Evolutionary conservation across 306 rosid genomes (phyloP).

Genomic region (Cucumis hystrix): DNA sequence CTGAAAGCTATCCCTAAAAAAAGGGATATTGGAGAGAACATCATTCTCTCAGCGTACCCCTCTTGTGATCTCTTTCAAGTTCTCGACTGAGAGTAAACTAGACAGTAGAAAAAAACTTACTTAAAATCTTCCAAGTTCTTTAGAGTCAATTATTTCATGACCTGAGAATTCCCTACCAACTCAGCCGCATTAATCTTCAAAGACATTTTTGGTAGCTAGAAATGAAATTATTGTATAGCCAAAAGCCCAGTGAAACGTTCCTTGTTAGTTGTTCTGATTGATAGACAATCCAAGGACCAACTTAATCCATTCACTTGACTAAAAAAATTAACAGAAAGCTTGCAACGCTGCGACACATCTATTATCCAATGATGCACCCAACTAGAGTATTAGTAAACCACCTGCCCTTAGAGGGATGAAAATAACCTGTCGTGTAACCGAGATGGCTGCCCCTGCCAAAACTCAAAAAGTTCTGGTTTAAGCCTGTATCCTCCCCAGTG

Average conservation of each 20-base stretch:
- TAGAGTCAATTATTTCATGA: neutral
- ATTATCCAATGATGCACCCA: neutral
- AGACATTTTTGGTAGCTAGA: neutral
- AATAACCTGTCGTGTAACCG: slow-evolving; percentile 99
- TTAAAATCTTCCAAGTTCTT: neutral
- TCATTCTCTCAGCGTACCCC: neutral
- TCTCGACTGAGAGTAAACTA: no score
- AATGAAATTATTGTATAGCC: neutral
- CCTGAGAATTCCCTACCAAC: neutral
- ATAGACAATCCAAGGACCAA: neutral
- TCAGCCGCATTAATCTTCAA: neutral
- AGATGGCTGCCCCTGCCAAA: slow-evolving; percentile 96
- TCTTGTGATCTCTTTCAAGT: no score
- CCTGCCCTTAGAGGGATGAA: slow-evolving; percentile 41
- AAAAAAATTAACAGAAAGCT: neutral
- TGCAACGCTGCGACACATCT: neutral
- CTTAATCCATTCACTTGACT: neutral
- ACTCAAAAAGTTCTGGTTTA: slow-evolving; percentile 67
- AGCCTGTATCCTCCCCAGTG: slow-evolving; percentile 98
- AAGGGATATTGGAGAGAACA: neutral
- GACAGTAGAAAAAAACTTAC: neutral
- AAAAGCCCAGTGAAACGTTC: neutral
- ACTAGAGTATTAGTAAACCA: slow-evolving; percentile 15
- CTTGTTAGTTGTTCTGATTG: neutral
- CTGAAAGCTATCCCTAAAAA: neutral